These are phyloP conservation scores for Dalechampia spathulata DNA, from an alignment of 441 rosid genomes.

Conservation along the genomic window DNA sequence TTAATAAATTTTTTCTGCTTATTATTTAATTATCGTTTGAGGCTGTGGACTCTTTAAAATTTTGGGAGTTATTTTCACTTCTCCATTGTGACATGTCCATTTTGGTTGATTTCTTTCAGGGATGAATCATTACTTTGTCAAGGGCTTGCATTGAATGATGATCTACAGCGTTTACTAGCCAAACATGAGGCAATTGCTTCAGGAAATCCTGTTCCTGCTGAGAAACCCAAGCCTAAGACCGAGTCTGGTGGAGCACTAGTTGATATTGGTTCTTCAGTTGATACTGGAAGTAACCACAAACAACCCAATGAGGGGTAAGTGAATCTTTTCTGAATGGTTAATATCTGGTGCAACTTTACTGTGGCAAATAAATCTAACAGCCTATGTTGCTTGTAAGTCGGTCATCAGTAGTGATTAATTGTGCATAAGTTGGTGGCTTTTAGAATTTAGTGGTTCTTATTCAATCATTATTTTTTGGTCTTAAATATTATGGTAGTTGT, in stretches of 20 bases:
- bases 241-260: constrained; percentile 48
- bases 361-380: background rate
- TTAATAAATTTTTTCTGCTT: background rate
- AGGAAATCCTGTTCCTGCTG: constrained; percentile 42
- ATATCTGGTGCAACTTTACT: background rate
- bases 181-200: constrained; percentile 84
- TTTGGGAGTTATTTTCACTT: background rate
- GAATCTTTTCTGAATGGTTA: constrained; percentile 4
- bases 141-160: constrained; percentile 92
- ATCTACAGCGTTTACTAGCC: constrained; percentile 87
- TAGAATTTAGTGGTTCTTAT: background rate
- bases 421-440: background rate
- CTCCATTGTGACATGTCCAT: background rate
- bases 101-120: constrained; percentile 31
- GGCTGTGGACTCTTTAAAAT: background rate
- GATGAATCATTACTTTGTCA: constrained; percentile 88
- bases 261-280: constrained; percentile 65
- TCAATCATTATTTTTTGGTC: background rate
- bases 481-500: background rate
- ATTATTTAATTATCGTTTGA: background rate
- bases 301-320: constrained; percentile 47
- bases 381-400: background rate
- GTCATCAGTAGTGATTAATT: background rate
- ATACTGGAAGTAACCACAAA: constrained; percentile 55
- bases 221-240: constrained; percentile 49